Base-by-base conservation (phyloP, 2,329 filamentous ascomycete genomes). In the Diplodia intermedia region DNA sequence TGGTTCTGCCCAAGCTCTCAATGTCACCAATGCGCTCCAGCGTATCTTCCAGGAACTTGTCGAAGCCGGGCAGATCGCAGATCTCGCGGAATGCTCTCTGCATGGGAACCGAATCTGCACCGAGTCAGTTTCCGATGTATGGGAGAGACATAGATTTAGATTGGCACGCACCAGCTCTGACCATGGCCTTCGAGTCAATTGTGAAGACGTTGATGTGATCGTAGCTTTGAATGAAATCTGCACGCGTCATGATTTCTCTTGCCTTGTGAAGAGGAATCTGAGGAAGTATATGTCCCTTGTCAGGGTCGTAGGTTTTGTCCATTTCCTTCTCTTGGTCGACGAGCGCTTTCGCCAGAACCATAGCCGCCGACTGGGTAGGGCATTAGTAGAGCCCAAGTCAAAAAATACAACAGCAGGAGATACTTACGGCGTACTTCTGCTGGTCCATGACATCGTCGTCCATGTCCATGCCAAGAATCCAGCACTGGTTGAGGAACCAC, bases 381-480 rank as follows among this genome's bases (percentile, higher is more conserved):
- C 1, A 12, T 63, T 11, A 56, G 23, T 43, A 12, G 20, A 26
- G 23, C 18, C 1, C n/a, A 43, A 29, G 31, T 33, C 6, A 9
- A 15, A 7, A 68, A 23, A 29, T 11, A 36, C n/a, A 5, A n/a
- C n/a, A 20, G 7, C n/a, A 26, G 23, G 9, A 20, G 66, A 49
- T 38, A 86, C 89, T 81, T 83, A 93, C 91, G 55, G 94, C 92
- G 84, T 93, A 97, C 79, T 98, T 97, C 77, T 98, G 93, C 79
- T 97, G 92, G 75, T 97, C 93, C 90, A 98, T 98, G 72, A 97
- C 95, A 76, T 99, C 95, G 79, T 98, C 95, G 73, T 98, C 95
- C 90, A 91, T 93, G 71, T 90, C 89, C 69, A 81, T 83, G 20
- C 91, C 91, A 1, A 94, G 83, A 66, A 93, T 91, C 83, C 90